A percentile compares a stretch with the other conserved stretches of the same genome.
Evolutionary conservation across 176 grass and related monocot species (phyloP).

Genomic region (Oryza nivara): DNA sequence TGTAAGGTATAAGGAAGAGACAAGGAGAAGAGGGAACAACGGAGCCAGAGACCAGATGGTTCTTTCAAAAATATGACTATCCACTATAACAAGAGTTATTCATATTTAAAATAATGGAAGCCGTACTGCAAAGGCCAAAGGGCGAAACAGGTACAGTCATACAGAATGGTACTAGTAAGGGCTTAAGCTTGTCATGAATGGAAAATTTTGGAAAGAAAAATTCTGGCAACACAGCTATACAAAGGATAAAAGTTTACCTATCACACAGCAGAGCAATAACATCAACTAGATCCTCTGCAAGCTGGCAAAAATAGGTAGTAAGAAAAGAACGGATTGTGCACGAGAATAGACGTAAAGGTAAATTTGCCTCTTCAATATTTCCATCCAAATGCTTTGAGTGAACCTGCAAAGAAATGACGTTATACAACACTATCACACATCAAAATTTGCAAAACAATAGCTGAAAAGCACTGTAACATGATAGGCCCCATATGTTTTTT

Average conservation of each 20-base stretch:
- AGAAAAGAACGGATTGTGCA: background rate
- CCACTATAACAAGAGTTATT: background rate
- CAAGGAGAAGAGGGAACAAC: background rate
- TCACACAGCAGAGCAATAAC: conserved; percentile 93
- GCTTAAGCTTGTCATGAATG: background rate
- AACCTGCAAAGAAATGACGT: conserved; percentile 59
- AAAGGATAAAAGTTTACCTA: conserved; percentile 50
- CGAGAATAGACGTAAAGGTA: conserved; percentile 16
- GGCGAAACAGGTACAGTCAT: conserved; percentile 72
- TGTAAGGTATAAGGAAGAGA: background rate
- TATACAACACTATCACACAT: conserved; percentile 10
- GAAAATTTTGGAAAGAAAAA: background rate
- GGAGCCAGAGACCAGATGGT: background rate
- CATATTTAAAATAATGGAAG: conserved; percentile 35
- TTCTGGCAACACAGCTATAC: background rate
- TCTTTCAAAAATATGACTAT: background rate
- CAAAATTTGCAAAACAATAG: background rate
- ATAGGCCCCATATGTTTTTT: conserved; percentile 8
- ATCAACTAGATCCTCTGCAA: conserved; percentile 89
- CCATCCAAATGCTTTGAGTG: conserved; percentile 97
- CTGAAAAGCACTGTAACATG: background rate
- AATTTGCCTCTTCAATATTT: conserved; percentile 80
- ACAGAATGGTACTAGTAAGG: conserved; percentile 20
- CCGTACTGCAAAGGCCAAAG: conserved; percentile 78
- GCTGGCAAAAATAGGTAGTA: conserved; percentile 58